Conservation (phyloP, 2,329 filamentous ascomycete species). For the Beauveria caledonica region DNA sequence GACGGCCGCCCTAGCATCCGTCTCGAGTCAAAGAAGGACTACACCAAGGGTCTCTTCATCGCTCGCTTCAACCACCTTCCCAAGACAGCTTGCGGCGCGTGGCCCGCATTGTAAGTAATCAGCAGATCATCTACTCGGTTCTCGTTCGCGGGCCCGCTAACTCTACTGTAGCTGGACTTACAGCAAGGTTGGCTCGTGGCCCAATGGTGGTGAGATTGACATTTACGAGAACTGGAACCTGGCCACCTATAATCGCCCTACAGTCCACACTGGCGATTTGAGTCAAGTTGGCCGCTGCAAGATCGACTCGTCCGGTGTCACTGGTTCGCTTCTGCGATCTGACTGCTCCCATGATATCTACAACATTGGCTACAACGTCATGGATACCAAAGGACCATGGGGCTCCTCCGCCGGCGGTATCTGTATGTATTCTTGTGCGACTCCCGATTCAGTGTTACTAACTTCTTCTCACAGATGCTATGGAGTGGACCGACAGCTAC, state of each 20-base stretch:
- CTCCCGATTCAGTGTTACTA: too few species aligned
- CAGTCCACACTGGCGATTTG: conserved; percentile 43
- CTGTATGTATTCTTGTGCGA: conserved; percentile 32
- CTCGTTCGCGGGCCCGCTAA: not conserved
- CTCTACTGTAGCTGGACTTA: conserved; percentile 34
- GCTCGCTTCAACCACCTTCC: conserved; percentile 64
- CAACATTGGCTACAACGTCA: conserved; percentile 34
- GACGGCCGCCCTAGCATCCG: conserved; percentile 50
- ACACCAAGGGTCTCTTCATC: conserved; percentile 60
- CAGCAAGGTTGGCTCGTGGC: conserved; percentile 44
- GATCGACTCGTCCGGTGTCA: conserved; percentile 26
- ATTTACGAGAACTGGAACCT: conserved; percentile 60
- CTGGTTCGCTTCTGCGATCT: not conserved
- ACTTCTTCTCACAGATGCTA: conserved; percentile 35
- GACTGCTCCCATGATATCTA: conserved; percentile 15
- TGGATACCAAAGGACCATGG: conserved; percentile 31
- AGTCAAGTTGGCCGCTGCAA: conserved; percentile 26
- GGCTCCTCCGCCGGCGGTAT: conserved; percentile 31
- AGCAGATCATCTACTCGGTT: not conserved
- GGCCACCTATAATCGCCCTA: conserved; percentile 45
- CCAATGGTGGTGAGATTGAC: conserved; percentile 55
- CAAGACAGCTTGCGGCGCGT: conserved; percentile 55
- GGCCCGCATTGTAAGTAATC: conserved; percentile 57
- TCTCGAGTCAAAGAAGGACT: conserved; percentile 53
- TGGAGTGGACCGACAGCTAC: conserved; percentile 51